phyloP scores from a whole-genome alignment of 78 protist genomes.

The Dictyostelium intermedium region DNA sequence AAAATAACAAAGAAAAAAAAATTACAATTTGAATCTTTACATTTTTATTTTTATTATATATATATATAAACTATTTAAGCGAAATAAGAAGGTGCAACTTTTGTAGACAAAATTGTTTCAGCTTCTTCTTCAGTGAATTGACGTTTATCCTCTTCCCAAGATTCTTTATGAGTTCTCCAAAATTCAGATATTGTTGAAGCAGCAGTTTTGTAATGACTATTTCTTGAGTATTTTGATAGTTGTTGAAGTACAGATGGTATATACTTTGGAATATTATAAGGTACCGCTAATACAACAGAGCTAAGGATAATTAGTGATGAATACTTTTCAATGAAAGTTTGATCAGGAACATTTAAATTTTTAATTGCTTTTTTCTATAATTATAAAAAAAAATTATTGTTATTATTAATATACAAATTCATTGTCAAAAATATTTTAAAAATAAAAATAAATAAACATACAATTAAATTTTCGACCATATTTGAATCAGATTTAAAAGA shows the following conservation, averaged over 20 bases:
- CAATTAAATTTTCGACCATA: conserved; percentile 22
- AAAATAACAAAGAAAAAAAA: neutral
- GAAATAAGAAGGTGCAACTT: conserved; percentile 60
- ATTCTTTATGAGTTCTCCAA: conserved; percentile 63
- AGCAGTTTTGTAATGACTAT: conserved; percentile 12
- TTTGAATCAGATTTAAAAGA: neutral
- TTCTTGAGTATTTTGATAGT: neutral
- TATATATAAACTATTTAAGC: no score
- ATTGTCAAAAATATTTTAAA: no score
- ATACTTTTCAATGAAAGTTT: conserved; percentile 22
- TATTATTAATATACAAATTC: no score
- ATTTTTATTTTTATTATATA: neutral
- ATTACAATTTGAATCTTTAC: neutral
- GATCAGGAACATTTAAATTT: neutral
- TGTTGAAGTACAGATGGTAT: conserved; percentile 35
- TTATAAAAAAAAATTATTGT: neutral
- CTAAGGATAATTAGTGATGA: neutral
- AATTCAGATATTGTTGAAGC: conserved; percentile 29
- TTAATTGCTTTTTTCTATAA: neutral
- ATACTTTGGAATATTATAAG: conserved; percentile 56
- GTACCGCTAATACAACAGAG: conserved; percentile 26
- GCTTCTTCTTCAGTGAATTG: conserved; percentile 34
- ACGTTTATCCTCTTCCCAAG: conserved; percentile 69
- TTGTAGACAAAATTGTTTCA: conserved; percentile 23
- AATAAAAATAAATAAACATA: neutral